Evolutionary conservation across 73 alveolate genomes (phyloP).

Genomic region (Uronychia binucleata): DNA sequence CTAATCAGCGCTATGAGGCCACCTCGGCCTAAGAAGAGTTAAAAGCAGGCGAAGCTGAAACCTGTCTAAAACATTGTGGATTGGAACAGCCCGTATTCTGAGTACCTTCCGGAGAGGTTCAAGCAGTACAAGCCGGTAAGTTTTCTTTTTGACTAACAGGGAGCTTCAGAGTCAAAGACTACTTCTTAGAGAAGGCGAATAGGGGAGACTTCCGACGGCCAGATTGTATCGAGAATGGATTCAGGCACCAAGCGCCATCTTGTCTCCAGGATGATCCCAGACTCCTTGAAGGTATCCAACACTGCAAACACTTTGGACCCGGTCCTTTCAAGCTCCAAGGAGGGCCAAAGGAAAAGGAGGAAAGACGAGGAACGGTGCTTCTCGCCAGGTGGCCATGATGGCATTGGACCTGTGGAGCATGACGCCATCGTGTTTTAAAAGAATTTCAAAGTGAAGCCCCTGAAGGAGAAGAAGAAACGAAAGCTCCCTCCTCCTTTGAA

Average conservation of each 20-base stretch:
- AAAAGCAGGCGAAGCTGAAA: neutral
- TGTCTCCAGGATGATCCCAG: neutral
- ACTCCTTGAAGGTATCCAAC: neutral
- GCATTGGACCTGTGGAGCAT: neutral
- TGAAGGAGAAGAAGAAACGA: neutral
- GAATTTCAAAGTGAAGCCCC: conserved; percentile 6
- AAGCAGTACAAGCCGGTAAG: conserved; percentile 5
- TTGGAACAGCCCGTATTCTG: conserved; percentile 6
- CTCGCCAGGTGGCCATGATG: neutral
- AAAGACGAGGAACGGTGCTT: neutral
- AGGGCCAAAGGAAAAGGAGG: neutral
- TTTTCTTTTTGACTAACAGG: too few species aligned
- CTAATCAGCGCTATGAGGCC: neutral
- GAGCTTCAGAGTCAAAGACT: too few species aligned
- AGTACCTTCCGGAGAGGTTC: conserved; percentile 12
- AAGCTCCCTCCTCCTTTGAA: neutral
- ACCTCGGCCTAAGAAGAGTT: neutral
- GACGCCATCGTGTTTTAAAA: neutral
- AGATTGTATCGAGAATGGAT: too few species aligned
- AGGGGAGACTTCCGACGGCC: too few species aligned
- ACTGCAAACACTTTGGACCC: neutral
- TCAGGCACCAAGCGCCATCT: too few species aligned
- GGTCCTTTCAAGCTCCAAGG: too few species aligned
- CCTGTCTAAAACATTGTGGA: neutral
- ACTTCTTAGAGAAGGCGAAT: neutral